phyloP scores from a whole-genome alignment of 345 rosid species.

The Durio zibethinus region DNA sequence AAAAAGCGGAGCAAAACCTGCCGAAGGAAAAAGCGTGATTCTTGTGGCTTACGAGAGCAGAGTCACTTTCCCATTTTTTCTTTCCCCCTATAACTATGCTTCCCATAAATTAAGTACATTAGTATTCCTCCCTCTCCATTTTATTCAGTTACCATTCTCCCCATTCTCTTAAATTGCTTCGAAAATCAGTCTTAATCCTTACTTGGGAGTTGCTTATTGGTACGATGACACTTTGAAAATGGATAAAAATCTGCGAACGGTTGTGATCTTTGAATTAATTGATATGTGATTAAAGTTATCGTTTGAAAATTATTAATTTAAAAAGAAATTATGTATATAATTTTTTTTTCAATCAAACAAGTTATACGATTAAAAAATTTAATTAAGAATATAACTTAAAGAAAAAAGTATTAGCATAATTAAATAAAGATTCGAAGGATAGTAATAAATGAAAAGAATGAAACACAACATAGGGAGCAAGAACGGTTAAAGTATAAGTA shows the following conservation, averaged over 20 bases:
- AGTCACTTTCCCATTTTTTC: conserved; percentile 25
- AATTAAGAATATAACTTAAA: too few relatives aligned
- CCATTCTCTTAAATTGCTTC: background rate
- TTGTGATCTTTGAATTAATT: too few relatives aligned
- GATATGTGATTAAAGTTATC: too few relatives aligned
- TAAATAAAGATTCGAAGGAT: background rate
- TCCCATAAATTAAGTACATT: background rate
- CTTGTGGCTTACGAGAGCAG: conserved; percentile 43
- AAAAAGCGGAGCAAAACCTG: conserved; percentile 34
- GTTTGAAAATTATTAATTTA: too few relatives aligned
- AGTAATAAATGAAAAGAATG: background rate
- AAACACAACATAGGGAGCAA: background rate
- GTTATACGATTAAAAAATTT: too few relatives aligned
- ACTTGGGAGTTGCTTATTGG: background rate
- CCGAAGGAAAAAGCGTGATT: conserved; percentile 45
- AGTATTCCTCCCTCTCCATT: conserved; percentile 15
- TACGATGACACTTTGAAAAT: too few relatives aligned
- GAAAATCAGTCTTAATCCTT: background rate
- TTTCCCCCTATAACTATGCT: conserved; percentile 17
- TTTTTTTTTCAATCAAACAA: too few relatives aligned
- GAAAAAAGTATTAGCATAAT: too few relatives aligned
- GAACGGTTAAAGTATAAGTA: too few relatives aligned
- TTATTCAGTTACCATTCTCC: conserved; percentile 8
- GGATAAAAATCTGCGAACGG: too few relatives aligned
- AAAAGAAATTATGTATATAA: too few relatives aligned